Conservation (phyloP, 1,284 basidiomycete species). For the Apiotrichum veenhuisii region DNA sequence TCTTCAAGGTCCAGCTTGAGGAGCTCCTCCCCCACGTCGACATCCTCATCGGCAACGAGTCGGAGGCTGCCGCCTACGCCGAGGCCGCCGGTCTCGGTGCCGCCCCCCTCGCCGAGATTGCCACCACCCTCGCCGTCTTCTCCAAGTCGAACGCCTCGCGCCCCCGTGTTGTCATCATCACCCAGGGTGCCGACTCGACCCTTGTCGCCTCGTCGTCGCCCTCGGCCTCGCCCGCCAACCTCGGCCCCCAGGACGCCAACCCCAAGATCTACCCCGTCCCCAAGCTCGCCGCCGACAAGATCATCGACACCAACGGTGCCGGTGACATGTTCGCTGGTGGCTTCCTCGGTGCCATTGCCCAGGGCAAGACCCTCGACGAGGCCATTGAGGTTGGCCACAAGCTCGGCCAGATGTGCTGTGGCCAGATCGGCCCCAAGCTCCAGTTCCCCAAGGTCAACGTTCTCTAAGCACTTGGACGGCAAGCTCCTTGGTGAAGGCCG, state of each 20-base stretch:
- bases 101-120: constrained; percentile 66
- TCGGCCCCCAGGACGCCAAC: constrained; percentile 45
- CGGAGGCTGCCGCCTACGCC: constrained; percentile 87
- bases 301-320: constrained; percentile 98
- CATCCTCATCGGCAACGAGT: constrained; percentile 88
- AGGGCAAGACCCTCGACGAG: constrained; percentile 75
- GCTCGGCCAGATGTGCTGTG: constrained; percentile 82
- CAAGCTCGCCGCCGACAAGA: constrained; percentile 62
- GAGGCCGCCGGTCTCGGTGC: constrained; percentile 57
- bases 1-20: constrained; percentile 80
- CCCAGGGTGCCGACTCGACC: constrained; percentile 80
- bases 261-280: constrained; percentile 61
- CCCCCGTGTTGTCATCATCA: constrained; percentile 83
- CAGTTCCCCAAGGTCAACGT: constrained; percentile 42
- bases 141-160: constrained; percentile 64
- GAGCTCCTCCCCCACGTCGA: constrained; percentile 77
- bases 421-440: constrained; percentile 60
- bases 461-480: constrained; percentile 28
- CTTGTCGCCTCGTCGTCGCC: constrained; percentile 67
- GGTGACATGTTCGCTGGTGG: constrained; percentile 99
- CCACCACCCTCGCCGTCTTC: constrained; percentile 65
- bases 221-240: constrained; percentile 52
- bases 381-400: constrained; percentile 78
- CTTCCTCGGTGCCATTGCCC: constrained; percentile 80
- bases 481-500: neutral